Evolutionary conservation across 2,329 filamentous ascomycete species (phyloP), one percentile per base, ranked within the genome.

Genomic region (Orbilia oligospora): DNA sequence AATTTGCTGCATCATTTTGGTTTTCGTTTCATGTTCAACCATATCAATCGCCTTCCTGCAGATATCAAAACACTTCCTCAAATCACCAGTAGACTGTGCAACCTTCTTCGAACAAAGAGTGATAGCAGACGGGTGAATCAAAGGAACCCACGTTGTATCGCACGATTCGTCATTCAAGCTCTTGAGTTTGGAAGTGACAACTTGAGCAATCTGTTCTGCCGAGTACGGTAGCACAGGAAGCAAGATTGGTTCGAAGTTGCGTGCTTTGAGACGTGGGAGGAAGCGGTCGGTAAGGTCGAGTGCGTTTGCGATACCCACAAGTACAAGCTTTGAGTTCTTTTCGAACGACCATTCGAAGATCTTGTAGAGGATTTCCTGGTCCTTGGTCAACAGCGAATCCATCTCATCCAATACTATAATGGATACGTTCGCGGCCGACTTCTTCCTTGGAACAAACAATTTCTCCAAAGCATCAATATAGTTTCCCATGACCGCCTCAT

Each of bases 341-440:
- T 93, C 90, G 82, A 99, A 87, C 0, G 96, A 97, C 94, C 95
- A 98, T 83, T 97, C 94, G 81, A 99, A 97, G n/a, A 99, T 87
- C 79, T 90, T 92, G 85, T 98, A 97, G 14, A 99, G 87, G 69
- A 96, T 91, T 81, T 97, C 93, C 75, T 96, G 87, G 81, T 97
- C 95, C 80, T 97, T 87, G 0, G 93, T 95, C 48, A 99, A 87
- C 63, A 99, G 90, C 83, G 97, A 93, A 83, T 99, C 96, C 77
- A 99, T 95, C 85, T 99, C 96, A 83, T 99, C 96, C 73, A 99
- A 87, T 0, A 93, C 92, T 33, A 99, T 90, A n/a, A 98, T 84
- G 83, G 92, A 97, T 12, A 92, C 88, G 46, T 84, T 83, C 44
- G 84, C 83, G 2, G 85, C 84, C 80, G 87, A 88, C 80, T 88